phyloP scores from a whole-genome alignment of 1,139 yeast species.

The Pichia sp. region DNA sequence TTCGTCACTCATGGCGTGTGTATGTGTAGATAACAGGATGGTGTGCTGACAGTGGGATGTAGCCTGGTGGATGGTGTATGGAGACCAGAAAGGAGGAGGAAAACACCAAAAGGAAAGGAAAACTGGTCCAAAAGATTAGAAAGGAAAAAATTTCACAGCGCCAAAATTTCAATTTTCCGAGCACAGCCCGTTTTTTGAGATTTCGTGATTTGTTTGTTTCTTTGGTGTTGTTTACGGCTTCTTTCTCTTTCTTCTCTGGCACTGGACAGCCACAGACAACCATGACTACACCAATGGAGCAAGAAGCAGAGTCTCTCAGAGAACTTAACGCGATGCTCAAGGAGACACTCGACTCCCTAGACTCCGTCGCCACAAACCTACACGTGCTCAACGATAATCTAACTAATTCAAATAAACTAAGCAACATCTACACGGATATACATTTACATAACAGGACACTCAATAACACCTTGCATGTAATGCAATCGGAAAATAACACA shows the following conservation, averaged over 20 bases:
- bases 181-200: no score
- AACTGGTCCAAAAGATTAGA: no score
- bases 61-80: not conserved
- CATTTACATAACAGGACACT: slow-evolving; percentile 7
- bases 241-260: no score
- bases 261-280: not conserved
- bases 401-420: slow-evolving; percentile 7
- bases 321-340: slow-evolving; percentile 3
- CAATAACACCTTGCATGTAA: not conserved
- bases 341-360: not conserved
- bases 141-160: slow-evolving; percentile 1
- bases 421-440: slow-evolving; percentile 11
- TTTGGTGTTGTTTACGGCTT: not conserved
- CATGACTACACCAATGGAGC: not conserved
- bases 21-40: not conserved
- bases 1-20: slow-evolving; percentile 19
- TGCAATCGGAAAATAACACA: not conserved
- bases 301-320: slow-evolving; percentile 1
- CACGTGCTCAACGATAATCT: slow-evolving; percentile 1
- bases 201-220: no score
- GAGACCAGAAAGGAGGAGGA: not conserved
- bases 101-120: not conserved
- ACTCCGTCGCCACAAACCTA: slow-evolving; percentile 4
- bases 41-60: not conserved
- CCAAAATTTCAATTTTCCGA: not conserved